Percentiles rank a stretch among this genome's conserved stretches.
Conservation (phyloP, 2,329 filamentous ascomycete genomes). For the Penicillium sp. region DNA sequence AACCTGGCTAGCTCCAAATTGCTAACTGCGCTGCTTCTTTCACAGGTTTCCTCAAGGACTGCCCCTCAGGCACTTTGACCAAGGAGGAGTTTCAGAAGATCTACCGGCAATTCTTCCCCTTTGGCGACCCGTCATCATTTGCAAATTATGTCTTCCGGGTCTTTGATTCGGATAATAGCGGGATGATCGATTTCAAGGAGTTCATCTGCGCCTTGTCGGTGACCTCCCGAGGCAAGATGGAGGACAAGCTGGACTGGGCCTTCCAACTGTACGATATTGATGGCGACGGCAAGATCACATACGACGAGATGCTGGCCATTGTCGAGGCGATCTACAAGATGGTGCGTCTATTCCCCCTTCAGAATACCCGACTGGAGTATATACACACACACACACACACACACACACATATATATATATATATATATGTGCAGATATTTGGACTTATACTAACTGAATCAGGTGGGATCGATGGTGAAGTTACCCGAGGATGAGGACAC, state of each 20-base stretch:
- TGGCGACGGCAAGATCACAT: slow-evolving; percentile 97
- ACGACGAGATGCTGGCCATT: slow-evolving; percentile 98
- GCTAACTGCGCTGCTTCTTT: not conserved
- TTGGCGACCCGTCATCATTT: slow-evolving; percentile 95
- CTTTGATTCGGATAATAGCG: slow-evolving; percentile 96
- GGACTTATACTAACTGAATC: not conserved
- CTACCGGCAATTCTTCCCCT: slow-evolving; percentile 99
- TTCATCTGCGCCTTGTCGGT: slow-evolving; percentile 98
- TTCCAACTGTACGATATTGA: slow-evolving; percentile 99
- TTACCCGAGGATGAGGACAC: slow-evolving; percentile 98
- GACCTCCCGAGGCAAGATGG: slow-evolving; percentile 96
- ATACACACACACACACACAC: too few relatives aligned
- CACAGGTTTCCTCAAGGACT: slow-evolving; percentile 95
- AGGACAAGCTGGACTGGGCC: slow-evolving; percentile 99
- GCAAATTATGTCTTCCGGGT: slow-evolving; percentile 99
- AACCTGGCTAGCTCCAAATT: too few relatives aligned
- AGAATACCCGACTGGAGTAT: too few relatives aligned
- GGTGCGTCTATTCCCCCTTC: slow-evolving; percentile 58
- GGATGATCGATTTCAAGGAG: slow-evolving; percentile 98
- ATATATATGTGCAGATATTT: too few relatives aligned
- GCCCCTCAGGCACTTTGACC: slow-evolving; percentile 92
- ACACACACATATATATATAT: too few relatives aligned
- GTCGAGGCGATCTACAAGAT: slow-evolving; percentile 99
- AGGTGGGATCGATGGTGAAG: slow-evolving; percentile 99
- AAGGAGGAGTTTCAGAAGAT: slow-evolving; percentile 99